A percentile compares a stretch with the other conserved stretches of the same genome.
phyloP scores from a whole-genome alignment of 257 asterid species.

The Thymus mandschuricus region DNA sequence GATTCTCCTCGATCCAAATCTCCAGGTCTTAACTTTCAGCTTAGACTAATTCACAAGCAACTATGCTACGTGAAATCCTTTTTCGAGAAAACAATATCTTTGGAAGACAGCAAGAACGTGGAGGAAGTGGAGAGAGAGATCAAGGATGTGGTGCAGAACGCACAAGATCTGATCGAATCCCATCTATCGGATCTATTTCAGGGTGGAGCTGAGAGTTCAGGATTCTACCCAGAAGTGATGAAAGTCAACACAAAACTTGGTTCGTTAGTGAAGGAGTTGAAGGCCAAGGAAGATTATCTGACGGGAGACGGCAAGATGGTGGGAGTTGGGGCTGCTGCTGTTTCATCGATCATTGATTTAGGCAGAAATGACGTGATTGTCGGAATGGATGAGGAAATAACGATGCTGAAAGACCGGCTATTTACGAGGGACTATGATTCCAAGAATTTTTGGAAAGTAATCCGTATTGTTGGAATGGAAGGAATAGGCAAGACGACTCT shows the following conservation, averaged over 20 bases:
- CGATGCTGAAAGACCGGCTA: background rate
- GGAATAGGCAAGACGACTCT: slow-evolving; percentile 22
- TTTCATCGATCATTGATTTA: background rate
- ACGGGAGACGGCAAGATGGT: background rate
- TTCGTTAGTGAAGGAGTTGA: background rate
- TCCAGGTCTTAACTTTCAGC: background rate
- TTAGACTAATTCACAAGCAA: background rate
- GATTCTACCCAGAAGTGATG: background rate
- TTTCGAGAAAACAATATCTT: background rate
- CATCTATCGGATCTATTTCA: background rate
- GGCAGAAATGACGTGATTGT: background rate
- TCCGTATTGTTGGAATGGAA: slow-evolving; percentile 11
- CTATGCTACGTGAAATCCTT: background rate
- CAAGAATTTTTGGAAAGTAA: background rate
- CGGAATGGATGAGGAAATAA: background rate
- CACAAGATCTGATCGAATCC: slow-evolving; percentile 13
- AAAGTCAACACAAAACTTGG: background rate
- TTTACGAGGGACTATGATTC: no score
- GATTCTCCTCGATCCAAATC: background rate
- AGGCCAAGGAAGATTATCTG: background rate
- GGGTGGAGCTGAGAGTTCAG: background rate
- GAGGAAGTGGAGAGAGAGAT: background rate
- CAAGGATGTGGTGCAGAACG: background rate
- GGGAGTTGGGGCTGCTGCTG: background rate
- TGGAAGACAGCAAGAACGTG: background rate